Percentiles rank a stretch among this genome's conserved stretches.
Evolutionary conservation across 768 basidiomycete genomes (phyloP).

Genomic region (Termitomyces sp.): DNA sequence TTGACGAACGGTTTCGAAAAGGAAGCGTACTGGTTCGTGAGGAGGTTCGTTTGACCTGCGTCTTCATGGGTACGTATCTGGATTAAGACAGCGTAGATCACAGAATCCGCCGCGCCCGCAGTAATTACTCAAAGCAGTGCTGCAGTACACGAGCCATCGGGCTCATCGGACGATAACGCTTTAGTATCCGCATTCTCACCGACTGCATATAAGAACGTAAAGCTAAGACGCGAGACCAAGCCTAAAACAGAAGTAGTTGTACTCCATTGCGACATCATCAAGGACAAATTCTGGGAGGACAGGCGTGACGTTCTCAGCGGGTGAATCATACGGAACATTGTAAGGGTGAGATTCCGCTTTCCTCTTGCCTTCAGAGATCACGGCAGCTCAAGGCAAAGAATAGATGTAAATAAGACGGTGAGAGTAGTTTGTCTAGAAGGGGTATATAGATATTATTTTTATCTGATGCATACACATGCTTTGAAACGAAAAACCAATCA

Average conservation of each 20-base stretch:
- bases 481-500: conserved; percentile 11
- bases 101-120: not conserved
- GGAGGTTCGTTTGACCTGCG: conserved; percentile 31
- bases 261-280: conserved; percentile 81
- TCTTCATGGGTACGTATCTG: not conserved
- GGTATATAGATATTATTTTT: not conserved
- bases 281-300: conserved; percentile 72
- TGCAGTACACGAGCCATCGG: not conserved
- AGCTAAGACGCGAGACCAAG: conserved; percentile 28
- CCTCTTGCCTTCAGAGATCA: not conserved
- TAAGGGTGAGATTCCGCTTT: not conserved
- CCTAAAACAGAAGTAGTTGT: conserved; percentile 45
- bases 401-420: not conserved
- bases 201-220: conserved; percentile 9
- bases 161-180: not conserved
- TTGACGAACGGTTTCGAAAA: conserved; percentile 71
- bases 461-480: not conserved
- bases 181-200: conserved; percentile 1
- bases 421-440: not conserved
- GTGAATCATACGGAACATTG: conserved; percentile 15
- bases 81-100: not conserved
- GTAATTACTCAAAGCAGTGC: not conserved
- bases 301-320: conserved; percentile 48
- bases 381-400: not conserved
- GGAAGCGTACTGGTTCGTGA: conserved; percentile 80